Evolutionary conservation across 805 yeast genomes (phyloP), one percentile per base, ranked within the genome.

Genomic region (Sugiyamaella americana): DNA sequence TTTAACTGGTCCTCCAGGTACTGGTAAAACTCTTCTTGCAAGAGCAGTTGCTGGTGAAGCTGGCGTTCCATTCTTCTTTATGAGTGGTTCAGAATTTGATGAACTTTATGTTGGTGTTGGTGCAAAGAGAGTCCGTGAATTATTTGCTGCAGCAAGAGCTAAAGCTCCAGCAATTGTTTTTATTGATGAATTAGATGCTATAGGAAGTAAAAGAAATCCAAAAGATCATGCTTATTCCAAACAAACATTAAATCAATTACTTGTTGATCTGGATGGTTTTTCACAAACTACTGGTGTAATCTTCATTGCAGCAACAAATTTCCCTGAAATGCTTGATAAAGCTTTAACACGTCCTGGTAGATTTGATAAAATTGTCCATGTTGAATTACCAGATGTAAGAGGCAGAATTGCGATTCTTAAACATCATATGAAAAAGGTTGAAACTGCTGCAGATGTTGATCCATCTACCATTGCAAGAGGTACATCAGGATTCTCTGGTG

Each of bases 31-130:
- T 1, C 72, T 91, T 55, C 76, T 93, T 53, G 98, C 98, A 0
- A 80, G 98, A 58, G 98, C 98, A 23, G 94, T 96, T 24, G 98
- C 98, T 5, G 98, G 98, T 53, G 98, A 91, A 68, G 98, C 98
- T 4, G 98, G 96, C 47, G 98, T 93, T 20, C 98, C 98, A 37
- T 93, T 93, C 63, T 91, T 89, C 68, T 91, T 91, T 67, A 91
- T 93, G 97, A 86, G 96, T 4, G 98, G 98, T 40, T 87, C 96
- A 1, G 98, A 93, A 65, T 93, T 93, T 63, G 99, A 94, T 64
- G 98, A 93, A 68, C 77, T 94, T 56, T 93, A 91, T 60, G 98
- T 93, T 18, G 99, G 99, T 64, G 98, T 94, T 40, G 99, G 99
- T 63, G 98, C 99, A 46, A 91, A 89, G 66, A 79, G 98, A 61